Conservation (phyloP, 331 rosid species). For the Pyracantha coccinea region DNA sequence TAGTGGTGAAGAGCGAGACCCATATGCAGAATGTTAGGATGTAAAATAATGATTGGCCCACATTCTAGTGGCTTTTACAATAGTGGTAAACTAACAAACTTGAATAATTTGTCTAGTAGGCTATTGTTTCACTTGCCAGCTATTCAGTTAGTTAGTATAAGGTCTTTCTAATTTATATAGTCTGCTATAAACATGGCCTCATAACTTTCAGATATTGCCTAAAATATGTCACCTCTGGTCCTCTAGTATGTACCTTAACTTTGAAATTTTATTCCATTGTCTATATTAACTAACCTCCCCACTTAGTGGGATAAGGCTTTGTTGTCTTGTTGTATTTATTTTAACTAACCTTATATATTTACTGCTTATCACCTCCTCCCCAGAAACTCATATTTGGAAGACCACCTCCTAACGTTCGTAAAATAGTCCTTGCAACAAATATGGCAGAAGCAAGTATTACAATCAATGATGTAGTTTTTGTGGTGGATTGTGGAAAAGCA, state of each 20-base stretch:
- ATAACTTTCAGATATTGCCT: neutral
- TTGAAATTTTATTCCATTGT: neutral
- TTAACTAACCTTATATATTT: neutral
- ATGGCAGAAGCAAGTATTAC: conserved; percentile 99
- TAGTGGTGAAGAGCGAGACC: no score
- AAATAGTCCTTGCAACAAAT: conserved; percentile 90
- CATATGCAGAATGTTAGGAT: no score
- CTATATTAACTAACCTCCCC: neutral
- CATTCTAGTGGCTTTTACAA: neutral
- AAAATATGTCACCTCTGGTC: neutral
- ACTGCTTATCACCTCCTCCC: conserved; percentile 5
- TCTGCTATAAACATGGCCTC: neutral
- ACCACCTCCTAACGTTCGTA: conserved; percentile 78
- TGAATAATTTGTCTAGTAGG: neutral
- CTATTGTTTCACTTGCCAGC: neutral
- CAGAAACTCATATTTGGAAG: conserved; percentile 89
- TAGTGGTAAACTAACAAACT: neutral
- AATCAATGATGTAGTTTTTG: conserved; percentile 86
- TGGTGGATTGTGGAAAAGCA: conserved; percentile 95
- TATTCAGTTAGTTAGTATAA: neutral
- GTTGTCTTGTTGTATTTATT: neutral
- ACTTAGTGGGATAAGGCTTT: no score
- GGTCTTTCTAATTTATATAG: neutral
- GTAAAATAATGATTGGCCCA: neutral
- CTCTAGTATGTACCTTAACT: neutral